phyloP scores from a whole-genome alignment of 192 early-diverging fungal species.

The Backusella morwellensis region DNA sequence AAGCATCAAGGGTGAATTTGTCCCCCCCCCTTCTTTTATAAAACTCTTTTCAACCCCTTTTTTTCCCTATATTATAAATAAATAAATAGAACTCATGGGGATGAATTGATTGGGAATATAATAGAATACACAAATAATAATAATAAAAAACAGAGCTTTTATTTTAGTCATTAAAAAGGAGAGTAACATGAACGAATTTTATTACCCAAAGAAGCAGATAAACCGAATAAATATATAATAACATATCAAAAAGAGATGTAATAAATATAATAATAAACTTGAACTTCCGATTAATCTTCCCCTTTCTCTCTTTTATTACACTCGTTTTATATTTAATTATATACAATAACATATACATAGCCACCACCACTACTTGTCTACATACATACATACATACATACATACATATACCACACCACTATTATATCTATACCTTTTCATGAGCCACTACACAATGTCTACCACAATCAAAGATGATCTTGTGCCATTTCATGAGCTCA shows the following conservation, averaged over 20 bases:
- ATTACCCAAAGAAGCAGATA: background rate
- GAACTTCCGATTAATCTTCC: background rate
- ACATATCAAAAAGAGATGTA: background rate
- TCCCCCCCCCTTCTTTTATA: background rate
- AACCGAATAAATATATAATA: background rate
- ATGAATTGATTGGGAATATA: background rate
- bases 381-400: background rate
- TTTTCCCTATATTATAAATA: background rate
- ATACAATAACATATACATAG: background rate
- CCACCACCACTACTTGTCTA: background rate
- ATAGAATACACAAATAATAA: background rate
- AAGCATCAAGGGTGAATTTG: background rate
- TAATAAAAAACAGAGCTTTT: background rate
- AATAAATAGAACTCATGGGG: background rate
- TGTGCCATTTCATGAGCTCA: slow-evolving; percentile 28
- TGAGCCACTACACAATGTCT: slow-evolving; percentile 7
- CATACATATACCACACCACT: background rate
- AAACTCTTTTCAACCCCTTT: background rate
- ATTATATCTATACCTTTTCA: background rate
- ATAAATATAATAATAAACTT: background rate
- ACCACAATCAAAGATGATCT: slow-evolving; percentile 15
- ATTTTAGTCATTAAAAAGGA: background rate
- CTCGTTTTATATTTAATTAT: background rate
- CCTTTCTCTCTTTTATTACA: slow-evolving; percentile 13
- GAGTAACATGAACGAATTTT: background rate